phyloP scores from a whole-genome alignment of 2,329 filamentous ascomycete genomes.

The Fusarium dlaminii region DNA sequence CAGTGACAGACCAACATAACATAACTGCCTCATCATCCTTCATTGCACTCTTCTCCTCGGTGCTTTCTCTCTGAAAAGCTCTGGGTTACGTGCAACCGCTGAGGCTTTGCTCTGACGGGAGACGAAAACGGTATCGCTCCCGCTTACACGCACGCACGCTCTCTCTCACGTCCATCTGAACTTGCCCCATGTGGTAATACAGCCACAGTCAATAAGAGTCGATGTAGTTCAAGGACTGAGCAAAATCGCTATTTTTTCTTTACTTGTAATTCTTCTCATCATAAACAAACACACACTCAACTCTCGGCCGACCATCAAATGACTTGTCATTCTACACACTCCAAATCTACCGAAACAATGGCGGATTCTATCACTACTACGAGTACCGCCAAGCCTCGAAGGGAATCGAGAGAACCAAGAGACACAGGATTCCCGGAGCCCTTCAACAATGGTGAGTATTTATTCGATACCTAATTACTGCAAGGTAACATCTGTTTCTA shows the following conservation, averaged over 20 bases:
- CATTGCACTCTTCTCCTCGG: not conserved
- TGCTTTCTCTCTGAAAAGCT: not conserved
- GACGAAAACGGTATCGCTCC: conserved; percentile 39
- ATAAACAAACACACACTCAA: not conserved
- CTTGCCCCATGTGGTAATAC: conserved; percentile 36
- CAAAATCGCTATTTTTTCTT: conserved; percentile 4
- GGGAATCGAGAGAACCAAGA: conserved; percentile 45
- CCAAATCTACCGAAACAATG: conserved; percentile 44
- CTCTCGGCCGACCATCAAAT: not conserved
- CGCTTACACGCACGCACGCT: conserved; percentile 33
- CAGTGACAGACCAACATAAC: conserved; percentile 13
- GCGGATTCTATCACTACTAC: conserved; percentile 38
- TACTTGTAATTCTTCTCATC: not conserved
- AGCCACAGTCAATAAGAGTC: conserved; percentile 10
- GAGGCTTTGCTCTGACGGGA: conserved; percentile 29
- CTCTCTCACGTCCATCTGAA: conserved; percentile 20
- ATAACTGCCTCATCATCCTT: not conserved
- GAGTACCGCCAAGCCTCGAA: conserved; percentile 38
- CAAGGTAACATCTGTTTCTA: not conserved
- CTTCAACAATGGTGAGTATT: conserved; percentile 56
- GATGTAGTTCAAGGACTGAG: conserved; percentile 31
- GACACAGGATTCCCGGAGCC: conserved; percentile 64
- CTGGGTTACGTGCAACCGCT: conserved; percentile 18
- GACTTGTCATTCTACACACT: not conserved
- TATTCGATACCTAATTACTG: no score